Percentiles rank a stretch among this genome's conserved stretches.
Conservation (phyloP, 1,139 yeast genomes). For the Pichia kudriavzevii region DNA sequence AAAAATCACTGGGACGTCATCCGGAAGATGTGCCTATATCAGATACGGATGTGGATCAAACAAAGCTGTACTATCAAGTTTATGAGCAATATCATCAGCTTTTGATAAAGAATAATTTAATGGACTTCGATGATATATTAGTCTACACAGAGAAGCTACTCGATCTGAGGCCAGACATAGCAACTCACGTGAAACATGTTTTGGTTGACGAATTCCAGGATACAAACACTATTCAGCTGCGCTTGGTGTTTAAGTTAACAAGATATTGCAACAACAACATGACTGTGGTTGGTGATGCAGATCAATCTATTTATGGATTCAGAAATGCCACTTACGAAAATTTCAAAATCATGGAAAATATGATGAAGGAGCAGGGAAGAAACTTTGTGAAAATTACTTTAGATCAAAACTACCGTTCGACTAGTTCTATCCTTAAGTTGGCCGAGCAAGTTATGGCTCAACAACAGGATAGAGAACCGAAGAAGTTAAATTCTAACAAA, state of each 20-base stretch:
- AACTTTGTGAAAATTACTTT: conserved; percentile 32
- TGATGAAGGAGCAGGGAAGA: conserved; percentile 32
- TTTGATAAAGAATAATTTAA: conserved; percentile 34
- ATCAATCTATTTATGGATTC: conserved; percentile 87
- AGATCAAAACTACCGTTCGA: conserved; percentile 74
- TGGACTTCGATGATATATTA: conserved; percentile 84
- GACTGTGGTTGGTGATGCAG: conserved; percentile 94
- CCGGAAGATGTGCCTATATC: conserved; percentile 35
- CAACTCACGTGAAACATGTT: conserved; percentile 55
- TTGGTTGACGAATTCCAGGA: conserved; percentile 94
- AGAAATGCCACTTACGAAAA: conserved; percentile 71
- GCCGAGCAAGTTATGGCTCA: conserved; percentile 65
- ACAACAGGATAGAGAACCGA: conserved; percentile 40
- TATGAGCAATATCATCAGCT: conserved; percentile 48
- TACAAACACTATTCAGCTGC: conserved; percentile 70
- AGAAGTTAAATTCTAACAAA: conserved; percentile 42
- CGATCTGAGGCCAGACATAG: conserved; percentile 36
- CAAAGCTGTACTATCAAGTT: conserved; percentile 21
- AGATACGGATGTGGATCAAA: conserved; percentile 9
- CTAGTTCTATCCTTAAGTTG: conserved; percentile 53
- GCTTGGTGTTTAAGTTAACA: conserved; percentile 50
- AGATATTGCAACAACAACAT: conserved; percentile 39
- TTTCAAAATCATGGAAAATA: conserved; percentile 49
- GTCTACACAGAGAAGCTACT: conserved; percentile 47
- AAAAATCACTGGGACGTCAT: conserved; percentile 13